Evolutionary conservation across 352 stramenopile genomes (phyloP).

Genomic region (Phytophthora megakarya): DNA sequence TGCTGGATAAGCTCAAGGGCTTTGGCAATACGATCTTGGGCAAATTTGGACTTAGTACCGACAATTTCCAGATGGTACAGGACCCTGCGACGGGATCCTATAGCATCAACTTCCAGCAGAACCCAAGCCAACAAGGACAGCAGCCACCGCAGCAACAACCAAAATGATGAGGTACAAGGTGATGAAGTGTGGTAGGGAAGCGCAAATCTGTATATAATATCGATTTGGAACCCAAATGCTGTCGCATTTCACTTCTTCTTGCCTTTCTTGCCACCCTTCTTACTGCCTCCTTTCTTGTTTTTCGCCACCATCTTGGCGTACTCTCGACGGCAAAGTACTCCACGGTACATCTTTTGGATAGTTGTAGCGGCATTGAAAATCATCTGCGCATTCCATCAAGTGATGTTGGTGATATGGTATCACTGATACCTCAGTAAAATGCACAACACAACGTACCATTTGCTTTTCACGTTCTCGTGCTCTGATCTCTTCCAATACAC

Average conservation of each 20-base stretch:
- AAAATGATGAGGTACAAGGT: background rate
- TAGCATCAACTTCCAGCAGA: constrained; percentile 95
- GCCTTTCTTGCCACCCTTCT: constrained; percentile 50
- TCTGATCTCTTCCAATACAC: constrained; percentile 70
- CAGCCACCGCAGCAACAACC: constrained; percentile 8
- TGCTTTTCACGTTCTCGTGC: constrained; percentile 75
- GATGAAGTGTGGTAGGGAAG: no score
- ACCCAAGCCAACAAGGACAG: constrained; percentile 32
- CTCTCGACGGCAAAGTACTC: constrained; percentile 63
- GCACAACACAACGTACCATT: constrained; percentile 45
- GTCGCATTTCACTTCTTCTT: constrained; percentile 31
- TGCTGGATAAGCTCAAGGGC: constrained; percentile 97
- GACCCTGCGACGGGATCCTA: constrained; percentile 97
- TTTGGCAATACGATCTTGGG: constrained; percentile 98
- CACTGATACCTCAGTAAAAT: background rate
- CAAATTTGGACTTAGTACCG: constrained; percentile 99
- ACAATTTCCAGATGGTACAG: constrained; percentile 99
- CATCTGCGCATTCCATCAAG: constrained; percentile 40
- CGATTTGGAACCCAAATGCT: background rate
- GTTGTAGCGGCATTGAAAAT: constrained; percentile 69
- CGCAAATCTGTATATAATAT: constrained; percentile 14
- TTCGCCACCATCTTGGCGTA: constrained; percentile 81
- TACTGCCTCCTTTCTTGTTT: constrained; percentile 79
- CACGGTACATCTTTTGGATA: constrained; percentile 87
- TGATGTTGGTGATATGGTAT: background rate